Evolutionary conservation across 2,329 filamentous ascomycete species (phyloP), one percentile per base, ranked within the genome.

Genomic region (Pestalotiopsis sp.): DNA sequence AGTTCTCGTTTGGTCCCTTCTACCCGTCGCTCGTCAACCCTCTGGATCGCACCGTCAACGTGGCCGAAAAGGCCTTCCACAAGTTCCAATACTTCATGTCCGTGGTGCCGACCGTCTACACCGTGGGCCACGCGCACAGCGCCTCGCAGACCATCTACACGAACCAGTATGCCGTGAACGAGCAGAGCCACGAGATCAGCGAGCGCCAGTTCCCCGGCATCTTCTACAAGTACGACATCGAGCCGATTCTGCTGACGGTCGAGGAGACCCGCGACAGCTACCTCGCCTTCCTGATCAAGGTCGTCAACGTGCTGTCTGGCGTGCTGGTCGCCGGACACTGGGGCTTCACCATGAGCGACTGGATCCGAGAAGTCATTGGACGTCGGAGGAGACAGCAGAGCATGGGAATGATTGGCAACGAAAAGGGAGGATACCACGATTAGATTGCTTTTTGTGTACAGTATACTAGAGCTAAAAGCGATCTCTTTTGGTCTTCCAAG

Each of bases 141-240:
- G 64, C 71, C 23, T 79, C 81, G 39, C 87, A 88, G 75, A 91
- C 90, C 66, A 90, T 99, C 77, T 89, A 92, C 81, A 98, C 96
- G 17, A 99, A 99, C 85, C 96, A 99, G 81, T 99, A 99, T 84
- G 96, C 95, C 70, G 96, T 97, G 0, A 98, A 95, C 0, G 93
- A 95, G 77, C 95, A 98, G 84, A 92, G 88, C 74, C 89, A 91
- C 75, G 82, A 85, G 45, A 87, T 97, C 57, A 84, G 86, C 67
- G 92, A 97, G 75, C 90, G 85, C 74, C 83, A 84, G 69, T 88
- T 98, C 0, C 96, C 96, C 0, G 96, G 96, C 39, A 90, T 99
- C 71, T 99, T 98, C 79, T 93, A 99, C 87, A 99, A 98, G 84
- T 99, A 97, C 82, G 95, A 98, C 79, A 98, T 99, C 75, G 96